Evolutionary conservation across 495 filamentous ascomycete species (phyloP).

Genomic region (Pseudoneurospora amorphoporcata): DNA sequence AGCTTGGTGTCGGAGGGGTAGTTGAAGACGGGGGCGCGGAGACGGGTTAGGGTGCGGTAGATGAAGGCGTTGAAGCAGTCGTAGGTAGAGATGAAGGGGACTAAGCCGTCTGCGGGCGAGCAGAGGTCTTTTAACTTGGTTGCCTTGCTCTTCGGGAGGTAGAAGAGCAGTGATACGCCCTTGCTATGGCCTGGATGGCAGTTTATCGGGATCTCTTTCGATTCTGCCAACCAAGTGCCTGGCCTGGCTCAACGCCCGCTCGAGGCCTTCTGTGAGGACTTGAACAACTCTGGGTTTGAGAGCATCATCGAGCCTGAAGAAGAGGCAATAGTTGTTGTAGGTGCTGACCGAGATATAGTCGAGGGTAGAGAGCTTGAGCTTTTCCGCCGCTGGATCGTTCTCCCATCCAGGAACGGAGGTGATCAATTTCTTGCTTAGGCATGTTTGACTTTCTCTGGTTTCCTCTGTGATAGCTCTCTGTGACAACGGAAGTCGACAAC

Average conservation of each 20-base stretch:
- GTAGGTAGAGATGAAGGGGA: conserved; percentile 32
- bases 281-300: conserved; percentile 16
- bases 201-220: conserved; percentile 23
- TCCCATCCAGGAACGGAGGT: conserved; percentile 23
- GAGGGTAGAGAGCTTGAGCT: conserved; percentile 19
- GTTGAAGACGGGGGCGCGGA: conserved; percentile 25
- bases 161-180: conserved; percentile 25
- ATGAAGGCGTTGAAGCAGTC: conserved; percentile 33
- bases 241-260: conserved; percentile 30
- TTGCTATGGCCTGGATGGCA: conserved; percentile 22
- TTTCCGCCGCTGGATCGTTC: conserved; percentile 15
- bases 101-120: conserved; percentile 1
- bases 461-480: background rate
- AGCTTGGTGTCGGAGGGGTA: conserved; percentile 14
- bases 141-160: conserved; percentile 34
- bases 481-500: background rate
- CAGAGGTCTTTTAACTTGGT: conserved; percentile 23
- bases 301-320: conserved; percentile 28
- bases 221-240: conserved; percentile 35
- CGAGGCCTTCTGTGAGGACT: conserved; percentile 26
- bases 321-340: conserved; percentile 30
- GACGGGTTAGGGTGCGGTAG: conserved; percentile 24
- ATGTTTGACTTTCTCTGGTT: background rate
- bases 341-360: conserved; percentile 22
- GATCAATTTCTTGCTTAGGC: conserved; percentile 10